phyloP scores from a whole-genome alignment of 352 stramenopile genomes.

The Phytophthora multivora region DNA sequence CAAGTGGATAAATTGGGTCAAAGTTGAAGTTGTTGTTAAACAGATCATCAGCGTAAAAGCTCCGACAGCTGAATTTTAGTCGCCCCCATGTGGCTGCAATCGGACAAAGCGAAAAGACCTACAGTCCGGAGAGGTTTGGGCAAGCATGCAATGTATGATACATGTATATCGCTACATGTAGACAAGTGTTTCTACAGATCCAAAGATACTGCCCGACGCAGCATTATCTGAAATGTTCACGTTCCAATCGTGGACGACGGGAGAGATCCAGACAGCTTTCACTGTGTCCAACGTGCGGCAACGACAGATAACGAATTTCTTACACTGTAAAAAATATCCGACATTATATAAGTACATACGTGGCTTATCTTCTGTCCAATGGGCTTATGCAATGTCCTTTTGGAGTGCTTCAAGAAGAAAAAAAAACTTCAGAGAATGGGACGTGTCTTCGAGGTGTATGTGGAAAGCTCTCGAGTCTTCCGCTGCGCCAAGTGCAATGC shows the following conservation, averaged over 20 bases:
- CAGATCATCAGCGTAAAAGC: conserved; percentile 6
- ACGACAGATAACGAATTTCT: too few species aligned
- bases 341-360: too few species aligned
- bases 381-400: too few species aligned
- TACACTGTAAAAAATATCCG: too few species aligned
- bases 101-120: neutral
- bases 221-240: too few species aligned
- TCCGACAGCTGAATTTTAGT: conserved; percentile 19
- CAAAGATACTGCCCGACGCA: too few species aligned
- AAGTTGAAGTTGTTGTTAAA: conserved; percentile 14
- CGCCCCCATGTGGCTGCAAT: neutral
- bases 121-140: neutral
- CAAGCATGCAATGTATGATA: too few species aligned
- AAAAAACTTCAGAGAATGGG: conserved; percentile 45
- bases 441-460: conserved; percentile 89
- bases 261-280: neutral
- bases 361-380: too few species aligned
- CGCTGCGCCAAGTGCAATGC: conserved; percentile 91
- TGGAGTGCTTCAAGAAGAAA: conserved; percentile 5
- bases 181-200: neutral
- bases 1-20: neutral
- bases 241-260: neutral
- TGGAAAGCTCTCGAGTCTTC: conserved; percentile 92
- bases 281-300: neutral
- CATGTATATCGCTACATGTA: too few species aligned